Conservation (phyloP, 495 filamentous ascomycete species). For the Trichoderma erinaceum region DNA sequence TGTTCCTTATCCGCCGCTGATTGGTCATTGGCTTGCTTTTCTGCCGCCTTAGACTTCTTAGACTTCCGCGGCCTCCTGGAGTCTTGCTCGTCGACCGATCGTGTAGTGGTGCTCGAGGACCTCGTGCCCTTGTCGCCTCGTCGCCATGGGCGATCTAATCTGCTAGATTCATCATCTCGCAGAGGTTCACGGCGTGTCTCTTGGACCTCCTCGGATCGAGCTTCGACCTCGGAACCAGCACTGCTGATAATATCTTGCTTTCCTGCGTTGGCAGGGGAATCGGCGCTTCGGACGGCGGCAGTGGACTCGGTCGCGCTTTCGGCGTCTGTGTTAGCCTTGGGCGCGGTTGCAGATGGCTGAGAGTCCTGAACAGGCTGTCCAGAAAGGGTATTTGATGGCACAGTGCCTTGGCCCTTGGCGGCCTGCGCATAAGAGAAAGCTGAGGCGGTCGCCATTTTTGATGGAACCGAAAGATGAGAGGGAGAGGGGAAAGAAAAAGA, state of each 20-base stretch:
- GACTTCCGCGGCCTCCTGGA: slow-evolving; percentile 36
- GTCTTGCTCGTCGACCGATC: slow-evolving; percentile 30
- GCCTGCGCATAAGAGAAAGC: slow-evolving; percentile 93
- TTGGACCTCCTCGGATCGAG: slow-evolving; percentile 28
- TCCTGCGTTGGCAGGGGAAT: slow-evolving; percentile 21
- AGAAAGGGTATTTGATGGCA: slow-evolving; percentile 17
- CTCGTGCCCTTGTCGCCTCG: slow-evolving; percentile 23
- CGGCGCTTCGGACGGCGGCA: background rate
- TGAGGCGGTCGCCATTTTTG: slow-evolving; percentile 25
- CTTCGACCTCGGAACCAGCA: slow-evolving; percentile 26
- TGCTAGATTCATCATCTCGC: slow-evolving; percentile 20
- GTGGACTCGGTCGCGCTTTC: background rate
- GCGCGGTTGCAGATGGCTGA: slow-evolving; percentile 1
- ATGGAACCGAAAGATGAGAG: background rate
- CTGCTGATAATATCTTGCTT: slow-evolving; percentile 13
- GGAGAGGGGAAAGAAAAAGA: background rate
- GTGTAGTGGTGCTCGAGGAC: slow-evolving; percentile 32
- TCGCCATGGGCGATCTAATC: slow-evolving; percentile 17
- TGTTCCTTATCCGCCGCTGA: slow-evolving; percentile 30
- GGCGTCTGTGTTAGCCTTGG: background rate
- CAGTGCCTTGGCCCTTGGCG: slow-evolving; percentile 62
- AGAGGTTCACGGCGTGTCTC: slow-evolving; percentile 12
- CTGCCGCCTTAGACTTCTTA: slow-evolving; percentile 41
- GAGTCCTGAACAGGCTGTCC: slow-evolving; percentile 4
- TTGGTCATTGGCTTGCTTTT: slow-evolving; percentile 32